Evolutionary conservation across 805 yeast species (phyloP), one percentile per base, ranked within the genome.

Genomic region (Clavispora carvajalis): DNA sequence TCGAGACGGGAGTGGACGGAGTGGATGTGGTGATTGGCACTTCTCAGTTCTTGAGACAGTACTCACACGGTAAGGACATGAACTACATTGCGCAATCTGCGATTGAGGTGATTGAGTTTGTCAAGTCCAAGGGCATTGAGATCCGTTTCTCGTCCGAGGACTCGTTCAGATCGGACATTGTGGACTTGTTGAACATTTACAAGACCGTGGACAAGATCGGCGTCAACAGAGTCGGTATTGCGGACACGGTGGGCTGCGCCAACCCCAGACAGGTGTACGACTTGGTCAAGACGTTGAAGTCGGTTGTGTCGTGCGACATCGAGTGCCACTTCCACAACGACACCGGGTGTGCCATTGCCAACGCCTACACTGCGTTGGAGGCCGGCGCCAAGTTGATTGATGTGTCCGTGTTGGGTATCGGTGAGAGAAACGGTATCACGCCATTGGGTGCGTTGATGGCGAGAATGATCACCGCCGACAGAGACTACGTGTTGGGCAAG

Each of bases 241-340:
- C 82, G 37, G 82, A 76, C 60, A 76, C 82, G 34, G 80, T 76
- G 43, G 82, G 82, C 42, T 76, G 82, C 57, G 82, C 81, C 39
- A 75, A 76, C 60, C 80, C 80, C 48, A 71, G 81, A 67, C 82
- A 76, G 57, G 81, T 76, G 33, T 76, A 74, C 54, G 80, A 76
- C 57, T 68, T 76, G 54, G 78, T 76, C 46, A 73, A 74, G 61
- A 76, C 81, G 15, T 67, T 76, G 53, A 76, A 71, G 57, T 69
- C 78, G 0, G 79, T 76, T 18, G 80, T 76, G 34, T 63, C 69
- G 9, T 76, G 82, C 65, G 81, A 76, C 48, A 76, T 76, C 41
- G 82, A 76, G 59, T 71, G 78, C 44, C 82, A 76, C 59, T 76
- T 76, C 72, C 82, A 76, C 63, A 74, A 76, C 55, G 82, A 76